Evolutionary conservation across 192 early-diverging fungal species (phyloP).

Genomic region (Backusella morwellensis): DNA sequence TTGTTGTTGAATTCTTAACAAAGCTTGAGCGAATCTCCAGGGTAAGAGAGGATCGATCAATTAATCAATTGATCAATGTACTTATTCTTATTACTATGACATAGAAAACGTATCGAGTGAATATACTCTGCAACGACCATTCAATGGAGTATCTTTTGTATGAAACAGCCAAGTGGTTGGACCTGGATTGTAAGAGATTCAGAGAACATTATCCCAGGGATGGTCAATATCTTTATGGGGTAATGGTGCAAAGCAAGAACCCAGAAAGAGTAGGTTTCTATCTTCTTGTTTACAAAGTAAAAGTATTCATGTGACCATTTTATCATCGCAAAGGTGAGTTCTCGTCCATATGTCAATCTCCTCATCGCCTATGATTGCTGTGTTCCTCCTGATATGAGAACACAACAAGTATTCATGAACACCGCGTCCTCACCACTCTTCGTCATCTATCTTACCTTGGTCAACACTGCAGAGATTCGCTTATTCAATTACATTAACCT

Average conservation of each 20-base stretch:
- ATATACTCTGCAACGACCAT: neutral
- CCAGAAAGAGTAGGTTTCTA: neutral
- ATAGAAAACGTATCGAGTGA: neutral
- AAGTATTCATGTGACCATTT: neutral
- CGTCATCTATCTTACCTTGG: neutral
- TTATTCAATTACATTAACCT: neutral
- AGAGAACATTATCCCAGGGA: neutral
- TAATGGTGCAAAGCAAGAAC: neutral
- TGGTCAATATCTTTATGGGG: neutral
- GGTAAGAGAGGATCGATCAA: neutral
- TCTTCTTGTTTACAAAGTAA: neutral
- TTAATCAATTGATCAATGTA: neutral
- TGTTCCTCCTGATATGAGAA: neutral
- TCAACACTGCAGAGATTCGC: neutral
- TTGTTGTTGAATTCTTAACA: neutral
- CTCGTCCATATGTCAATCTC: neutral
- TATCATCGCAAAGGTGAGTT: neutral
- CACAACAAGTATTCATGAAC: neutral
- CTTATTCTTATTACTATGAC: too few species aligned
- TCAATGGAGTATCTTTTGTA: neutral
- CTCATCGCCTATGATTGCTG: neutral
- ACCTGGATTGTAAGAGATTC: neutral
- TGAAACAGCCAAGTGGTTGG: neutral
- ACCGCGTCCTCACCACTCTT: neutral
- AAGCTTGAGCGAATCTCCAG: neutral